A percentile compares a stretch with the other conserved stretches of the same genome.
Evolutionary conservation across 768 basidiomycete genomes (phyloP).

Genomic region (Phallus indusiatus): DNA sequence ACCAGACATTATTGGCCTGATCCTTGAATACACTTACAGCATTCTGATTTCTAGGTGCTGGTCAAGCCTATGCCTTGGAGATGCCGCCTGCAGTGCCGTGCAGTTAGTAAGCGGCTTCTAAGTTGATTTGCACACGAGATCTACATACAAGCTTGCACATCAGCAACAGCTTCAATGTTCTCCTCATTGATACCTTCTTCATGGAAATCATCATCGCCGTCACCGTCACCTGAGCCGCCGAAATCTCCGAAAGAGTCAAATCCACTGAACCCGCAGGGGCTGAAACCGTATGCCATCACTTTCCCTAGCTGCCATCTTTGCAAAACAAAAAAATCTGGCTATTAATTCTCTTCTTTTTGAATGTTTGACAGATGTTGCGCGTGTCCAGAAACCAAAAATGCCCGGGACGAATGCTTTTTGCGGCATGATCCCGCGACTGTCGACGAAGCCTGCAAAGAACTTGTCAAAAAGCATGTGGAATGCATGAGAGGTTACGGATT

Average conservation of each 20-base stretch:
- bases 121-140: no score
- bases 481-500: conserved; percentile 93
- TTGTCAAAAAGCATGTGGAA: conserved; percentile 70
- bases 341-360: neutral
- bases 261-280: conserved; percentile 85
- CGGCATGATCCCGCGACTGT: conserved; percentile 55
- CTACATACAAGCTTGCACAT: no score
- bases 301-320: neutral
- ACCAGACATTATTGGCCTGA: no score
- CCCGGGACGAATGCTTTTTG: conserved; percentile 93
- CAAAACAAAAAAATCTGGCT: neutral
- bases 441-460: conserved; percentile 68
- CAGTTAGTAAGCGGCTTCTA: no score
- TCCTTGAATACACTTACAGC: no score
- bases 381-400: conserved; percentile 86
- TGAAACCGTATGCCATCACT: conserved; percentile 71
- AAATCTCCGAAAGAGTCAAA: conserved; percentile 30
- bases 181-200: conserved; percentile 32
- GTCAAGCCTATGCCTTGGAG: no score
- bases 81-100: no score
- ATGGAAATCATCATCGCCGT: conserved; percentile 28
- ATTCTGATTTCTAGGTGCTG: no score
- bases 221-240: conserved; percentile 24
- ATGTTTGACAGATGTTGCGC: conserved; percentile 71
- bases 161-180: neutral